Conservation (phyloP, 2,329 filamentous ascomycete species). For the Talaromyces marneffei region DNA sequence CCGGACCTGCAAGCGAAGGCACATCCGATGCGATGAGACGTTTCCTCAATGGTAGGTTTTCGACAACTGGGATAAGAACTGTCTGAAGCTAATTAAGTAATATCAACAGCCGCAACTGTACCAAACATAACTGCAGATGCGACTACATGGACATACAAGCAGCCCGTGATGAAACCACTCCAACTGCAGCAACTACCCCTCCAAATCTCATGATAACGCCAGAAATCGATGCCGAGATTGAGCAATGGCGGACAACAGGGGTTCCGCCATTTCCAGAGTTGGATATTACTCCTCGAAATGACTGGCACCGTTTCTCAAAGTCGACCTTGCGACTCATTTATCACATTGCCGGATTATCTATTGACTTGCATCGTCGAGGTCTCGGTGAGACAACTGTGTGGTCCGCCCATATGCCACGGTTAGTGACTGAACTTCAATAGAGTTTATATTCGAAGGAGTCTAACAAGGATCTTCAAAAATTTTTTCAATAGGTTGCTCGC, state of each 20-base stretch:
- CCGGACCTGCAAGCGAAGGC: constrained; percentile 93
- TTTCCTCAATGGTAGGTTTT: constrained; percentile 80
- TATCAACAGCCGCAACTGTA: constrained; percentile 77
- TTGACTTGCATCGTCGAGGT: constrained; percentile 70
- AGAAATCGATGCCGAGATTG: constrained; percentile 73
- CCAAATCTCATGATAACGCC: constrained; percentile 75
- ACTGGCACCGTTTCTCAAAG: constrained; percentile 65
- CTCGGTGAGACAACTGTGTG: constrained; percentile 83
- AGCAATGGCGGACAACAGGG: constrained; percentile 76
- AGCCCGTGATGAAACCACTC: constrained; percentile 48
- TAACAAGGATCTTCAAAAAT: not conserved
- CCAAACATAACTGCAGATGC: constrained; percentile 96
- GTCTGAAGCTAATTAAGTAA: not conserved
- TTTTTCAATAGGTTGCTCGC: constrained; percentile 63
- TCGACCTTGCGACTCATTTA: constrained; percentile 85
- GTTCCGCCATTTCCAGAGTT: constrained; percentile 80
- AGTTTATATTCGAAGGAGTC: too few species aligned
- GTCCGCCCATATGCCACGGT: constrained; percentile 90
- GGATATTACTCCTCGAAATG: constrained; percentile 66
- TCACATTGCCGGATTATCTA: constrained; percentile 79
- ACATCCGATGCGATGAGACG: constrained; percentile 96
- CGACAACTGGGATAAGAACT: not conserved
- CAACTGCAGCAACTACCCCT: constrained; percentile 38
- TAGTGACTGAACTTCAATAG: constrained; percentile 36
- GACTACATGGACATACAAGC: constrained; percentile 88